Base-by-base conservation (phyloP, 2,329 filamentous ascomycete genomes). In the Neoarthrinium moseri region DNA sequence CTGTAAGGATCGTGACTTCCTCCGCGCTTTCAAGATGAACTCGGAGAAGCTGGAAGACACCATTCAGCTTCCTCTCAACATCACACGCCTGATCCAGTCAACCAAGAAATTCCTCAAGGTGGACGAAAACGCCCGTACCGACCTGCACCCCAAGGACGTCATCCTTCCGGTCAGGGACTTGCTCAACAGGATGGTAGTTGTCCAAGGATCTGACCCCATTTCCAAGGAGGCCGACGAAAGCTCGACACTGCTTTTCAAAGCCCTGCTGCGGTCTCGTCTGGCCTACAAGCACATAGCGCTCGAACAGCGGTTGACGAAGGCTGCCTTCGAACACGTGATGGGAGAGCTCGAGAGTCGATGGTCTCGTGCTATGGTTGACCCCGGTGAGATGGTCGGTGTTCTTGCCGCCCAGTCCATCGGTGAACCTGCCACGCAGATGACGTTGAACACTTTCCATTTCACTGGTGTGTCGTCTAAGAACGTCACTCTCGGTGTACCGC, bases 391-490 rank as follows among this genome's bases (percentile, higher is more conserved):
- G 94, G 94, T 99, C 46, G 94, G 94, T 72, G 94, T 99, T 18
- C 74, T 99, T 60, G 94, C 94, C 52, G 94, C 95, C 6, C 94
- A 99, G 72, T 99, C 94, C 24, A 99, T 99, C 64, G 94, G 94
- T 73, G 94, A 99, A 69, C 94, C 94, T 32, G 95, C 94, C 18
- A 99, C 94, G 1, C 94, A 99, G 76, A 99, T 99, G 94, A 99
- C 94, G 1, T 74, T 99, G 50, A 99, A 99, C 74, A 99, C 94
- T 20, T 99, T 99, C 87, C 94, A 99, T 78, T 99, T 99, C 68
- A 91, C 94, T 68, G 94, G 94, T 96, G 91, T 99, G 50, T 96
- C 95, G 29, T 96, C 92, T 20, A 99, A 99, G 86, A 99, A 99
- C 78, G 92, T 99, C 45, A 99, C 94, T 1, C 85, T 99, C 39